Evolutionary conservation across 495 filamentous ascomycete species (phyloP), one percentile per base, ranked within the genome.

Genomic region (Penicillium taxi): DNA sequence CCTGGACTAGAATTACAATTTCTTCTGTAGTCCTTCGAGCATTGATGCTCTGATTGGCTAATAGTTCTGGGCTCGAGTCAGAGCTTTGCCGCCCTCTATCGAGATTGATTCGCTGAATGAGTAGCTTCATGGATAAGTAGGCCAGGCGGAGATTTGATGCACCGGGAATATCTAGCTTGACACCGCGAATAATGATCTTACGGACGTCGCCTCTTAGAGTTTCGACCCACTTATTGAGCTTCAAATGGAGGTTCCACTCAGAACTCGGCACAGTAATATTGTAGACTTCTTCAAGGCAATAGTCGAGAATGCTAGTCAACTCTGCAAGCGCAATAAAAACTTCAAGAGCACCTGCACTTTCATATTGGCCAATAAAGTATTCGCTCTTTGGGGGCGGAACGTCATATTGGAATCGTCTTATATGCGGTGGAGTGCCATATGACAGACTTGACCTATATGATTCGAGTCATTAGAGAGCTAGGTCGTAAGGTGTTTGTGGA

Each of bases 301-400:
- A 39, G 13, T 46, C 58, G 5, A 66, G 41, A 7, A 66, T 50
- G 8, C 62, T 52, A 1, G 58, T 66, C 5, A 66, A 41, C 7
- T 32, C 47, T 27, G 52, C 56, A 0, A 66, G 49, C n/a, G 56
- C 53, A 28, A 64, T 50, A 30, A 64, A 64, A 9, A 52, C 48
- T 6, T 30, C 35, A 5, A 35, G 31, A 2, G 41, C 42, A 14
- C 14, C 14, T 14, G 29, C n/a, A n/a, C n/a, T n/a, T n/a, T n/a
- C n/a, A n/a, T n/a, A n/a, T n/a, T n/a, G n/a, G n/a, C n/a, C n/a
- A n/a, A n/a, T n/a, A n/a, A n/a, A n/a, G n/a, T n/a, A n/a, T n/a
- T n/a, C n/a, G n/a, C n/a, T n/a, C n/a, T n/a, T 49, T 12, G 66
- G 52, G 12, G 58, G 37, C 1, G 64, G 61, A 3, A 70, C 66